Evolutionary conservation across 805 yeast genomes (phyloP), one percentile per base, ranked within the genome.

Genomic region (Sugiyamaella mastotermitis): DNA sequence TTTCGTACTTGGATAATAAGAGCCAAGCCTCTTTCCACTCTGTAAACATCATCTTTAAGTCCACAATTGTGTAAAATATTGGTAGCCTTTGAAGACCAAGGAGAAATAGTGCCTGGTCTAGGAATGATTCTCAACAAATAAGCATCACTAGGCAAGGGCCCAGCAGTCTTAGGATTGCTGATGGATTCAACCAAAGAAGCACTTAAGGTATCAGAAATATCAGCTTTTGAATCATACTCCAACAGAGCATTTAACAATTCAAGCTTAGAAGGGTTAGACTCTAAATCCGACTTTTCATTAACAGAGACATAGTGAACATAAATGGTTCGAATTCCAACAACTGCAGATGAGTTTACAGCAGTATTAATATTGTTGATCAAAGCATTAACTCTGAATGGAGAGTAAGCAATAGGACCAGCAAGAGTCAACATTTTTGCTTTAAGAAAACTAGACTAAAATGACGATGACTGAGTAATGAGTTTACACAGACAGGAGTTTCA

Each of bases 1-100:
- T 78, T 76, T 49, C 81, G 72, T 21, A 80, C 81, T 46, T 78
- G 71, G 51, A 92, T 67, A 50, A 84, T 62, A 28, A 92, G 64
- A 4, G 92, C 79, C 46, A 80, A 51, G 42, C 98, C 99, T 56
- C 98, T 78, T 68, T 92, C 99, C 41, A 92, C 79, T 53, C 97
- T 75, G 55, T 77, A 84, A 34, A 92, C 69, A 44, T 71, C 73
- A 14, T 71, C 68, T 26, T 69, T 73, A 44, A 92, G 71, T 7
- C 96, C 96, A 65, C 95, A 85, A 40, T 84, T 94, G 40, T 79
- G 76, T 37, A 88, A 74, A 50, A 92, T 92, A 64, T 92, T 90
- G 28, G 98, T 88, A 19, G 99, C 99, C 65, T 92, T 92, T 10
- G 97, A 88, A 7, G 96, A 85, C 99, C 99, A 92, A 23, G 98